Evolutionary conservation across 2,329 filamentous ascomycete species (phyloP).

Genomic region (Apiospora malaysiana): DNA sequence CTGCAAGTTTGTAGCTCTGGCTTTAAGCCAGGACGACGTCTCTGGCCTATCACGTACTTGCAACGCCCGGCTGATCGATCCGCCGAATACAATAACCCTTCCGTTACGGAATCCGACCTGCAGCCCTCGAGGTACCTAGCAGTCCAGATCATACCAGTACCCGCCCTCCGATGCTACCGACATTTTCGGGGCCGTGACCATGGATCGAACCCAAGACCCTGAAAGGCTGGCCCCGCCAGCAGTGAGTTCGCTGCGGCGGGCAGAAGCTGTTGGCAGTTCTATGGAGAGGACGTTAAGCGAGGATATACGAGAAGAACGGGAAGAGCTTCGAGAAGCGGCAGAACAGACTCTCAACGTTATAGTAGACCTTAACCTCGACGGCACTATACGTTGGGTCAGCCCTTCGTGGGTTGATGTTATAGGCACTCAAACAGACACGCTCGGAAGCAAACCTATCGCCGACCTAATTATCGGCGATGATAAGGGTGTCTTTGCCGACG

Average conservation of each 20-base stretch:
- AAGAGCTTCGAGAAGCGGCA: constrained; percentile 92
- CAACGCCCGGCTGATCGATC: constrained; percentile 14
- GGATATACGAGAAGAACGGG: constrained; percentile 90
- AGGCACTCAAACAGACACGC: constrained; percentile 74
- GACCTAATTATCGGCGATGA: constrained; percentile 82
- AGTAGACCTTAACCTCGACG: constrained; percentile 89
- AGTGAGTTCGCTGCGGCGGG: constrained; percentile 58
- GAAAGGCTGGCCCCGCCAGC: constrained; percentile 58
- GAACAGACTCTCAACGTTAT: constrained; percentile 97
- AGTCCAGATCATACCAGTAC: neutral
- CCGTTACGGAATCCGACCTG: constrained; percentile 8
- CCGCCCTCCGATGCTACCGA: constrained; percentile 41
- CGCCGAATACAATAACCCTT: constrained; percentile 21
- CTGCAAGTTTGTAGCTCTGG: constrained; percentile 47
- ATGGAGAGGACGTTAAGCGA: constrained; percentile 78
- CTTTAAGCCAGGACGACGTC: constrained; percentile 41
- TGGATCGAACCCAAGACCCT: constrained; percentile 49
- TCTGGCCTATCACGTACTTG: constrained; percentile 37
- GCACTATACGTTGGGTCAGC: constrained; percentile 93
- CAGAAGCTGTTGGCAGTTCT: constrained; percentile 49
- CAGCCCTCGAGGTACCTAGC: neutral
- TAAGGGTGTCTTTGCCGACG: constrained; percentile 79
- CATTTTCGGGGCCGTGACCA: constrained; percentile 43
- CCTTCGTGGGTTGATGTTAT: constrained; percentile 95
- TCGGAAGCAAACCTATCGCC: constrained; percentile 78